Evolutionary conservation across 169 alveolate species (phyloP), one percentile per base, ranked within the genome.

Genomic region (Eimeria sp.): DNA sequence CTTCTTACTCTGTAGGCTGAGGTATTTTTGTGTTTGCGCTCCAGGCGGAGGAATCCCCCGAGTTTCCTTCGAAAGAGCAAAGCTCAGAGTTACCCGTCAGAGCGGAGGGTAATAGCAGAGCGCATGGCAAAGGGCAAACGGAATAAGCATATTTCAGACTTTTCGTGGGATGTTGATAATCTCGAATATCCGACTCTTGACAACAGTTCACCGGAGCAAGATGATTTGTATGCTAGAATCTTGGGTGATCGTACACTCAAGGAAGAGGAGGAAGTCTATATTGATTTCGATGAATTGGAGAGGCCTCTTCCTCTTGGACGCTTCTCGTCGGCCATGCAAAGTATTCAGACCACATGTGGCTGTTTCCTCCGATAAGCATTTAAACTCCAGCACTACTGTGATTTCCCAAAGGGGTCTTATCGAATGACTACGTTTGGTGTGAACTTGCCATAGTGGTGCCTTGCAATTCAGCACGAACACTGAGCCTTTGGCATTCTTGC

Each of bases 241-340:
- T 30, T 87, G 65, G 94, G 94, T 27, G 94, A 65, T 13, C 94
- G 94, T 7, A 65, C 94, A 25, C 63, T 63, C 49, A 87, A 61
- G 49, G 94, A 87, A 40, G 93, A 65, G 40, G 94, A 87, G 6
- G 83, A 65, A 75, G 58, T 87, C 9, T 27, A 87, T 30, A 87
- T 87, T 27, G 94, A 87, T 65, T 87, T 87, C 63, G 94, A 87
- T 54, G 94, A 87, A 87, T 47, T 87, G 63, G 94, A 87, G 47
- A 6, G 11, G 78, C 92, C 92, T n/a, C 4, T 83, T 18, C 94
- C 94, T 30, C 51, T 65, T 43, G 82, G 63, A 25, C 80, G 83
- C 34, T 87, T 87, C 27, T 87, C 94, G 13, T 43, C 63, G 30
- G 83, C 94, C 34, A 49, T 87, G 67, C 94, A 87, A 65, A 61